phyloP scores from a whole-genome alignment of 441 rosid genomes.

The Aquilaria agallochum region DNA sequence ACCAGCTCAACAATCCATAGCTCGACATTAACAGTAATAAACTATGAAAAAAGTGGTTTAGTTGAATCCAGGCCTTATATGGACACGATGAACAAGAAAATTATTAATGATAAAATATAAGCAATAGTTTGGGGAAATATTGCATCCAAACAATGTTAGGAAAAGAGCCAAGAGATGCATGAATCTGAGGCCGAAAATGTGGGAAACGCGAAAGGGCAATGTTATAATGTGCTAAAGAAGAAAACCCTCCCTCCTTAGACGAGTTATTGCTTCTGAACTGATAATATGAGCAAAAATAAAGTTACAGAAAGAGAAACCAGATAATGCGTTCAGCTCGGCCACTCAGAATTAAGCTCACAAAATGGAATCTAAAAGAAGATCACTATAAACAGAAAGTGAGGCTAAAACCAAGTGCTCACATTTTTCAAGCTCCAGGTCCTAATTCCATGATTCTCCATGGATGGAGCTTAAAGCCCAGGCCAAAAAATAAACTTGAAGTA shows the following conservation, averaged over 20 bases:
- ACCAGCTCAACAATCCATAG: constrained; percentile 20
- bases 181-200: neutral
- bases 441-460: constrained; percentile 2
- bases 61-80: constrained; percentile 11
- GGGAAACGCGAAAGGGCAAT: too few relatives aligned
- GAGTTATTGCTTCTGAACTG: too few relatives aligned
- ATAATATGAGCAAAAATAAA: too few relatives aligned
- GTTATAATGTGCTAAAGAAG: too few relatives aligned
- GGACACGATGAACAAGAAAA: neutral
- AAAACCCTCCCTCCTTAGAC: too few relatives aligned
- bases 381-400: neutral
- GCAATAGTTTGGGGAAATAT: constrained; percentile 3
- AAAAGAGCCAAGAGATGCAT: constrained; percentile 4
- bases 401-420: neutral
- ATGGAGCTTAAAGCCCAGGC: neutral
- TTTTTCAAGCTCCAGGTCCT: constrained; percentile 6
- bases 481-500: neutral
- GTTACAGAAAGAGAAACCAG: too few relatives aligned
- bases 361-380: neutral
- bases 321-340: neutral
- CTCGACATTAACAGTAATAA: constrained; percentile 5
- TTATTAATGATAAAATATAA: neutral
- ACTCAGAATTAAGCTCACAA: neutral
- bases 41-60: constrained; percentile 2
- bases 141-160: constrained; percentile 11